Base-by-base conservation (phyloP, 805 yeast genomes). In the Schizosaccharomyces lindneri region DNA sequence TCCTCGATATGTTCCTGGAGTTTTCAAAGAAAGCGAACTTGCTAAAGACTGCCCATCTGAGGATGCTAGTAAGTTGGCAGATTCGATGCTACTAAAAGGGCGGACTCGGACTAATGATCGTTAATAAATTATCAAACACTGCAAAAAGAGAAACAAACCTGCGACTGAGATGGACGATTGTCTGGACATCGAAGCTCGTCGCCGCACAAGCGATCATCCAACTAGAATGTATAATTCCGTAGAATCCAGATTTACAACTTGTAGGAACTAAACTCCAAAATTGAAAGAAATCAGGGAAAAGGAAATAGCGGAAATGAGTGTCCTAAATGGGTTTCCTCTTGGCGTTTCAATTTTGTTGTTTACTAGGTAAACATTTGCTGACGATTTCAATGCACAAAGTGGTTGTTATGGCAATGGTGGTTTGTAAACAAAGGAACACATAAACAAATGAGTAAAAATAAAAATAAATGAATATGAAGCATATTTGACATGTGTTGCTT, bases 91-190 rank as follows among this genome's bases (percentile, higher is more conserved):
- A 57, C 43, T 57, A 41, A 57, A 57, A 13, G 60, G 60, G 17
- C 60, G 60, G n/a, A 57, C 60, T 17, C 60, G 60, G 17, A 57
- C 60, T 57, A 36, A 19, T 51, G 3, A 7, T 19, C 32, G 51
- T 46, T 13, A 46, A 7, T 24, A 46, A 46, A 15, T 19, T 9
- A 46, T n/a, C 21, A 11, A 15, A 4, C 9, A 46, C 6, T 46
- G 11, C 27, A 2, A 4, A 46, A 46, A 46, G 4, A n/a, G 27
- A 9, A n/a, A 46, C 51, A 19, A 15, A 46, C 51, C 51, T 46
- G 51, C 27, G 27, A 46, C 51, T 7, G 51, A 19, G 27, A 46
- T 46, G 51, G 51, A 46, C 51, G 51, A 46, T 24, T 46, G 51
- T 46, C 51, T 46, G 13, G 51, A 46, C 51, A 46, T 46, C 27